Evolutionary conservation across 495 filamentous ascomycete genomes (phyloP).

Genomic region (Massariosphaeria phaeospora): DNA sequence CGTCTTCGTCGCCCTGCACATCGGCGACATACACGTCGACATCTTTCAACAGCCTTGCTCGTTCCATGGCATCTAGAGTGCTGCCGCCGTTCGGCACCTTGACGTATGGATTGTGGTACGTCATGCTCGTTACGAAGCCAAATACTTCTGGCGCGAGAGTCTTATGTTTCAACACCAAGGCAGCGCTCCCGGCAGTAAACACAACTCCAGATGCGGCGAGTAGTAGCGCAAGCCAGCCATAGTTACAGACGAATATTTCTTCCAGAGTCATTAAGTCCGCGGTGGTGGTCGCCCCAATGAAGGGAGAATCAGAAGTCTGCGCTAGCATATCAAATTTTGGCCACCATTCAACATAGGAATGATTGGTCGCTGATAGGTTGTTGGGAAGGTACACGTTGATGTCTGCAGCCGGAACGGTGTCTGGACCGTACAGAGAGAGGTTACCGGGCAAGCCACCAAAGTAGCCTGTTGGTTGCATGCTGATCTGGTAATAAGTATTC

Average conservation of each 20-base stretch:
- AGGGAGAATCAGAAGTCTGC: background rate
- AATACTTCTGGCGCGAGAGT: constrained; percentile 30
- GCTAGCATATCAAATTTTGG: background rate
- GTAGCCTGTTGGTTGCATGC: constrained; percentile 12
- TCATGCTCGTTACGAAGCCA: constrained; percentile 32
- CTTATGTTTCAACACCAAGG: constrained; percentile 15
- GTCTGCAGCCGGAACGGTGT: constrained; percentile 23
- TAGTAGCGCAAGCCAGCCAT: constrained; percentile 24
- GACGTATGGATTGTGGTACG: constrained; percentile 31
- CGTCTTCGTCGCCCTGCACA: constrained; percentile 16
- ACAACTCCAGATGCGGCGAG: constrained; percentile 17
- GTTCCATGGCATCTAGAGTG: constrained; percentile 28
- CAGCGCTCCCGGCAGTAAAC: constrained; percentile 10
- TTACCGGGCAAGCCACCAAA: constrained; percentile 15
- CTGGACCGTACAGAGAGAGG: constrained; percentile 29
- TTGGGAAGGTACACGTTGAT: constrained; percentile 14
- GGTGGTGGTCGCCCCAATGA: constrained; percentile 26
- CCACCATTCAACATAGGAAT: constrained; percentile 15
- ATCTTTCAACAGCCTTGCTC: constrained; percentile 26
- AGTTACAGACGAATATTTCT: constrained; percentile 26
- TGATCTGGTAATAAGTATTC: constrained; percentile 32
- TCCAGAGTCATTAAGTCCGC: constrained; percentile 4
- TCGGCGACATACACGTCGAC: constrained; percentile 28
- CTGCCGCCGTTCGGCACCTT: constrained; percentile 19
- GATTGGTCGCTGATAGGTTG: constrained; percentile 17